Conservation (phyloP, 768 basidiomycete species). For the Coprinellus micaceus region DNA sequence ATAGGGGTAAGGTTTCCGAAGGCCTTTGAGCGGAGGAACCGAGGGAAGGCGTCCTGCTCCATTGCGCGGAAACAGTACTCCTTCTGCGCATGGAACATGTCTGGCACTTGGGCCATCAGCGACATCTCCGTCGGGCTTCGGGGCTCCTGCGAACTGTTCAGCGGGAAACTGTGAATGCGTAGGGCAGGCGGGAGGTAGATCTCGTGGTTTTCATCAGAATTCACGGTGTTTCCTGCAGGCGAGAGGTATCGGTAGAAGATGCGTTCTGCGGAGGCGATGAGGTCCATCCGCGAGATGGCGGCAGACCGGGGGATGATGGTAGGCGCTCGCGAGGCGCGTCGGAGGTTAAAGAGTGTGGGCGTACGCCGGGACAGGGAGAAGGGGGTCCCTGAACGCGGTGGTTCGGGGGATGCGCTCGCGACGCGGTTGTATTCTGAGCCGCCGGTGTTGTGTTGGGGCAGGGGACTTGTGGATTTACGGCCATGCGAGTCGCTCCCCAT, state of each 20-base stretch:
- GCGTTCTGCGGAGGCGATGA: conserved; percentile 91
- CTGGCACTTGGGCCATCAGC: conserved; percentile 86
- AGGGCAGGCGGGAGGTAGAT: conserved; percentile 94
- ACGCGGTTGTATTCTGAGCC: conserved; percentile 44
- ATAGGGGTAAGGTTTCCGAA: conserved; percentile 96
- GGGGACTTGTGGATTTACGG: conserved; percentile 58
- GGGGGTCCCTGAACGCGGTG: conserved; percentile 69
- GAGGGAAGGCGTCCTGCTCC: conserved; percentile 92
- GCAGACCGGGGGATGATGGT: conserved; percentile 90
- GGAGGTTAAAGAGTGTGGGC: conserved; percentile 70
- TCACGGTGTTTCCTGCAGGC: conserved; percentile 68
- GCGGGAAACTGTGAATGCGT: conserved; percentile 87
- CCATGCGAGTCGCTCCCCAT: conserved; percentile 46
- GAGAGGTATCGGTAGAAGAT: conserved; percentile 95
- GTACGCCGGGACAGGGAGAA: conserved; percentile 75
- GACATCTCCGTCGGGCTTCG: conserved; percentile 63
- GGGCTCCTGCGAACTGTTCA: conserved; percentile 71
- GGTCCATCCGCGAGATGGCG: conserved; percentile 85
- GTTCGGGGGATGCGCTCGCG: conserved; percentile 43
- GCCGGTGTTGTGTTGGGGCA: conserved; percentile 32
- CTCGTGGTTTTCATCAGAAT: conserved; percentile 89
- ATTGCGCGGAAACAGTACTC: conserved; percentile 95
- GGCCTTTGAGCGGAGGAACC: conserved; percentile 95
- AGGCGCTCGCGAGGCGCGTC: conserved; percentile 83
- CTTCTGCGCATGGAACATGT: conserved; percentile 96